These are phyloP conservation scores for Erodium moschatum DNA, from an alignment of 441 rosid genomes.

Conservation along the genomic window DNA sequence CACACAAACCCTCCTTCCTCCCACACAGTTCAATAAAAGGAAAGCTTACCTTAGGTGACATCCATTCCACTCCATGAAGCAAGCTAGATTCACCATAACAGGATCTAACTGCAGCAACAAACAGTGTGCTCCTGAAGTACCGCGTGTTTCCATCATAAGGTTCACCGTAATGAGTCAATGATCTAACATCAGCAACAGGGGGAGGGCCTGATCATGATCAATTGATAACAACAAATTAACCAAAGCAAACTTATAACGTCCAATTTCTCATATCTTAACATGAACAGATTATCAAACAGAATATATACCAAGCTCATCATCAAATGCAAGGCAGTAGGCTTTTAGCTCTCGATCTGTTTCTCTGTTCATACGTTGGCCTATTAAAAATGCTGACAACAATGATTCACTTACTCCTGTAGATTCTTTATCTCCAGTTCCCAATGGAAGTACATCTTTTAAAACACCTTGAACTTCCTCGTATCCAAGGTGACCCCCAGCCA, in stretches of 20 bases:
- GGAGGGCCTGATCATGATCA: constrained; percentile 46
- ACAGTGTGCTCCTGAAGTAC: constrained; percentile 70
- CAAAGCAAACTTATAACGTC: constrained; percentile 13
- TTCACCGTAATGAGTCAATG: constrained; percentile 94
- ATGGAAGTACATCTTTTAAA: constrained; percentile 72
- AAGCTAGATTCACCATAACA: constrained; percentile 84
- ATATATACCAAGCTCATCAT: constrained; percentile 77
- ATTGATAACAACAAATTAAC: constrained; percentile 21
- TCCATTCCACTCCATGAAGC: constrained; percentile 98
- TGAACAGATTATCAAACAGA: constrained; percentile 3
- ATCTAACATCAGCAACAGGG: constrained; percentile 78
- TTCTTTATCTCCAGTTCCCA: constrained; percentile 33
- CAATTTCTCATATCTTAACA: constrained; percentile 10
- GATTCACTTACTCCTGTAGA: constrained; percentile 65
- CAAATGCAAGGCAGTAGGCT: constrained; percentile 93
- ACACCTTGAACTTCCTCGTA: constrained; percentile 91
- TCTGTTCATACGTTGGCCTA: constrained; percentile 94
- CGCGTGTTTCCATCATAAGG: constrained; percentile 97
- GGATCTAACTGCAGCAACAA: constrained; percentile 88
- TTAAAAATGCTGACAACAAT: constrained; percentile 82
- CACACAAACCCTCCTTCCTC: neutral
- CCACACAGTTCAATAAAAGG: neutral
- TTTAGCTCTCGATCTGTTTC: constrained; percentile 90
- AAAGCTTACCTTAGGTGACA: constrained; percentile 80
- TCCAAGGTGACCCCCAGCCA: constrained; percentile 94